phyloP scores from a whole-genome alignment of 768 basidiomycete genomes.

The Lepiota venenata region DNA sequence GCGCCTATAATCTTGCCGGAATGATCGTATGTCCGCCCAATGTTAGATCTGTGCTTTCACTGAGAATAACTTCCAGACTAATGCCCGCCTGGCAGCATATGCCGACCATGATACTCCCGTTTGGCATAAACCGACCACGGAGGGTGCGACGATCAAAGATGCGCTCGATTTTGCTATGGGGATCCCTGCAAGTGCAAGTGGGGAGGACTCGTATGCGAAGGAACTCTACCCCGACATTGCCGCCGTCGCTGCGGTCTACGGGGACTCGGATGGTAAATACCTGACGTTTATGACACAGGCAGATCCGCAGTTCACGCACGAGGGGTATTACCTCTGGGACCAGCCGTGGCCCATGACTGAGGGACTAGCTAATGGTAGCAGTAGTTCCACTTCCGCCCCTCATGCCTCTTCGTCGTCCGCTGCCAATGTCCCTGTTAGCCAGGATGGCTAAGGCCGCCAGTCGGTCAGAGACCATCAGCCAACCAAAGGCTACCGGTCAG shows the following conservation, averaged over 20 bases:
- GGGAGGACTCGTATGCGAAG: constrained; percentile 33
- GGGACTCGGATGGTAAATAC: constrained; percentile 61
- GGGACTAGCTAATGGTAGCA: neutral
- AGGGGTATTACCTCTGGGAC: constrained; percentile 52
- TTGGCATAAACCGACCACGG: constrained; percentile 48
- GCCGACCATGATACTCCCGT: constrained; percentile 35
- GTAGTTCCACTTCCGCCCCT: neutral
- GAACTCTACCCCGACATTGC: constrained; percentile 59
- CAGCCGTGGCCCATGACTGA: constrained; percentile 40
- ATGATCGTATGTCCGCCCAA: constrained; percentile 49
- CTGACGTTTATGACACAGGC: constrained; percentile 38
- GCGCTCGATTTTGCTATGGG: constrained; percentile 60
- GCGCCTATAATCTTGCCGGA: constrained; percentile 63
- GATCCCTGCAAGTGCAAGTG: constrained; percentile 27
- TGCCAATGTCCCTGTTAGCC: neutral
- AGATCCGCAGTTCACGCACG: constrained; percentile 34
- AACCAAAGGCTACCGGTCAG: too few relatives aligned
- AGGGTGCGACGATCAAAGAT: constrained; percentile 53
- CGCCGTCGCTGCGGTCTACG: constrained; percentile 53
- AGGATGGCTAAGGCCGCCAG: neutral
- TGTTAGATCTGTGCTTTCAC: neutral
- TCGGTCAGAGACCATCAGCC: too few relatives aligned
- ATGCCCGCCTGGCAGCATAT: constrained; percentile 50
- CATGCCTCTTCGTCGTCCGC: neutral
- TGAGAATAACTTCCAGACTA: constrained; percentile 36